Percentiles rank a stretch among this genome's conserved stretches.
Conservation (phyloP, 2,329 filamentous ascomycete species). For the Fusarium decemcellulare region DNA sequence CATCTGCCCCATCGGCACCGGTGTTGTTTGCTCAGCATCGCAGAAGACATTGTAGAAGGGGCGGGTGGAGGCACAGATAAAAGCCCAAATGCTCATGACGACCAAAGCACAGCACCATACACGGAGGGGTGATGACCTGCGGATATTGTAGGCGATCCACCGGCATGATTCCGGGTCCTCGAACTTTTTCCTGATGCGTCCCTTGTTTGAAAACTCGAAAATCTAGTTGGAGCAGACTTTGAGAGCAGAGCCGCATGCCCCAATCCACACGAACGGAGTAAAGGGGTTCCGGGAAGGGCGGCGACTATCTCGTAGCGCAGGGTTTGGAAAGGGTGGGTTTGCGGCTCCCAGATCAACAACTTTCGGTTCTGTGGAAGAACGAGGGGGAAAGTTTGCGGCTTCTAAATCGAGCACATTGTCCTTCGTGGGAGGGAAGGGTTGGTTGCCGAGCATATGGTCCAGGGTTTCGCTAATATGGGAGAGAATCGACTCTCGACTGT, state of each 20-base stretch:
- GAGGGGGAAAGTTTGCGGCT: no score
- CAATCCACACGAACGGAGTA: no score
- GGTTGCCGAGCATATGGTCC: not conserved
- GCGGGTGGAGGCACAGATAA: constrained; percentile 24
- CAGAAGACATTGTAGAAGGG: constrained; percentile 18
- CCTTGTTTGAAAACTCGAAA: not conserved
- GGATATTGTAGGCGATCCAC: constrained; percentile 34
- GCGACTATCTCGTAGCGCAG: no score
- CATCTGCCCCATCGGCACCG: not conserved
- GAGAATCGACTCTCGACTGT: no score
- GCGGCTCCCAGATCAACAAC: not conserved
- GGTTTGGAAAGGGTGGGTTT: no score
- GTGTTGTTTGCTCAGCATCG: not conserved
- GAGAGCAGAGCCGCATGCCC: no score
- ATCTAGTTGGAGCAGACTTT: not conserved
- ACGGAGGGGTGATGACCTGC: not conserved
- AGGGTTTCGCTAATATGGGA: no score
- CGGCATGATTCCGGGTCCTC: constrained; percentile 29
- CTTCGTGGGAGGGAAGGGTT: not conserved
- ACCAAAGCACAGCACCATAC: constrained; percentile 16
- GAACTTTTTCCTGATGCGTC: constrained; percentile 38
- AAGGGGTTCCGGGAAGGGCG: no score
- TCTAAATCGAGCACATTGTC: not conserved
- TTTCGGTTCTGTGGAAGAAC: no score
- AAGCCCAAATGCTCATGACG: constrained; percentile 24